These are phyloP conservation scores for Globisporangium irregulare DNA, from an alignment of 352 stramenopile species.

Conservation along the genomic window DNA sequence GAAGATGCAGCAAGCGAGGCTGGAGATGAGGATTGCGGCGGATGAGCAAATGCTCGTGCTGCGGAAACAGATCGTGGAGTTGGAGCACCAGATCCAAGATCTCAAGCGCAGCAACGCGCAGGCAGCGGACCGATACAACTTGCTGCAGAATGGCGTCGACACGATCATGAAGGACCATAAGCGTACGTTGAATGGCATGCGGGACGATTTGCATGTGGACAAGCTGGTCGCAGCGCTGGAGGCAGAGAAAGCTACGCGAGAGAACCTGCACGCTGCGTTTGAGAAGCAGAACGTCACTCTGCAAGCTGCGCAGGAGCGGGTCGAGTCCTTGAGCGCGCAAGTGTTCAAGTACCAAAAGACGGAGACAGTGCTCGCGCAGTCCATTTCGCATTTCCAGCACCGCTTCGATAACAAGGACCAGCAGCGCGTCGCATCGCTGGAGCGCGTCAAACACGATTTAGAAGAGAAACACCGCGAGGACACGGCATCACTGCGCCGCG, in stretches of 20 bases:
- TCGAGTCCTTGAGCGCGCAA: constrained; percentile 39
- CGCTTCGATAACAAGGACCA: constrained; percentile 59
- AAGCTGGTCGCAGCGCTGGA: constrained; percentile 53
- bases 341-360: constrained; percentile 72
- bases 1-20: constrained; percentile 51
- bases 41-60: constrained; percentile 42
- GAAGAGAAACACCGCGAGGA: constrained; percentile 34
- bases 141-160: constrained; percentile 37
- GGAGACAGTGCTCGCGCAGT: constrained; percentile 69
- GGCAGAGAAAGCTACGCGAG: constrained; percentile 42
- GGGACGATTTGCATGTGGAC: constrained; percentile 41
- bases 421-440: constrained; percentile 38
- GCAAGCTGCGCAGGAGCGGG: constrained; percentile 35
- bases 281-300: constrained; percentile 46
- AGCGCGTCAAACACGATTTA: constrained; percentile 41
- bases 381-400: constrained; percentile 64
- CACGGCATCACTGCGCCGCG: constrained; percentile 26
- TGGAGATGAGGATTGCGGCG: constrained; percentile 49
- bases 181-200: constrained; percentile 47
- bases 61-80: constrained; percentile 43
- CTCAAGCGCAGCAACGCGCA: constrained; percentile 22
- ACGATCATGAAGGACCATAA: constrained; percentile 47
- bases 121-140: constrained; percentile 22
- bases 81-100: constrained; percentile 25
- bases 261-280: constrained; percentile 35